These are phyloP conservation scores for Gossypium gossypioides DNA, from an alignment of 441 rosid species.

Conservation along the genomic window DNA sequence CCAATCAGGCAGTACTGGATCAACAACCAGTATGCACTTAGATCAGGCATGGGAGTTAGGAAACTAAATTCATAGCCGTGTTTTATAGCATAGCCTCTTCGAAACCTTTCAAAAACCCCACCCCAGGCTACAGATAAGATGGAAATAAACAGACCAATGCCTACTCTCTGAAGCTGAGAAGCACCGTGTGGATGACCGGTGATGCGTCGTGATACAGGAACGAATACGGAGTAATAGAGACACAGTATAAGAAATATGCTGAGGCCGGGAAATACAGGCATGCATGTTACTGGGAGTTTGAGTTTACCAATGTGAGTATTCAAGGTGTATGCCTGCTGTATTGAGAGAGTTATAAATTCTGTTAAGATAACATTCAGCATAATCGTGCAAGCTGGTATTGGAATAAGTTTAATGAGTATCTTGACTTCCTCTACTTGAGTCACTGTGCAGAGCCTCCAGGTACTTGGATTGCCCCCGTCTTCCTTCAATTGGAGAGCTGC, in stretches of 20 bases:
- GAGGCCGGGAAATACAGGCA: constrained; percentile 88
- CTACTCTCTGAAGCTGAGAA: constrained; percentile 90
- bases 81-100: constrained; percentile 60
- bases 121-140: constrained; percentile 68
- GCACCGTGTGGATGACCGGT: constrained; percentile 90
- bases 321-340: constrained; percentile 81
- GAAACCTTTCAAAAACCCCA: constrained; percentile 59
- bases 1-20: constrained; percentile 86
- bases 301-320: constrained; percentile 63
- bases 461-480: constrained; percentile 57
- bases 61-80: constrained; percentile 49
- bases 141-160: constrained; percentile 72
- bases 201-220: constrained; percentile 56
- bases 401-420: constrained; percentile 63
- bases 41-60: constrained; percentile 56
- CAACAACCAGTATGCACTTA: constrained; percentile 76
- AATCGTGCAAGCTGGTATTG: constrained; percentile 70
- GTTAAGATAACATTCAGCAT: constrained; percentile 58
- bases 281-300: constrained; percentile 82
- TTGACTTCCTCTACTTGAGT: constrained; percentile 97
- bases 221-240: constrained; percentile 64
- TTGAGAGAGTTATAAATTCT: constrained; percentile 78
- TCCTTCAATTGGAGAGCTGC: constrained; percentile 79
- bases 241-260: constrained; percentile 66
- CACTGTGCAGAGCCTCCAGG: constrained; percentile 87